Percentiles rank a stretch among this genome's conserved stretches.
phyloP scores from a whole-genome alignment of 2,329 filamentous ascomycete genomes.

The Xenoacremonium recifei region DNA sequence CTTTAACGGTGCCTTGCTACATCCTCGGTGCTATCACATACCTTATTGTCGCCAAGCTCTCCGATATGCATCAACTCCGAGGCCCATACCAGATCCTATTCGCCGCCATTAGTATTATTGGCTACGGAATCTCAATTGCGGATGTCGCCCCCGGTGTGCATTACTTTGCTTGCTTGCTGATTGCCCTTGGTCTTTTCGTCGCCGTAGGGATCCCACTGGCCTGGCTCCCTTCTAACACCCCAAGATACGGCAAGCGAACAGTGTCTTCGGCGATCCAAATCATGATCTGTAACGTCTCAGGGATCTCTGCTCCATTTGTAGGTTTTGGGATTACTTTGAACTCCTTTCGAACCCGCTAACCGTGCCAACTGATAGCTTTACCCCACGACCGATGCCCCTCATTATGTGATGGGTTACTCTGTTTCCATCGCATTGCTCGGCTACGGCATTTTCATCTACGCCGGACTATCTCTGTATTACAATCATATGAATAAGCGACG shows the following conservation, averaged over 20 bases:
- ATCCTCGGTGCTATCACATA: slow-evolving; percentile 58
- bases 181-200: slow-evolving; percentile 7
- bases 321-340: slow-evolving; percentile 1
- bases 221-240: slow-evolving; percentile 10
- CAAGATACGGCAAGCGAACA: slow-evolving; percentile 10
- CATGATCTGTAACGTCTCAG: slow-evolving; percentile 8
- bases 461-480: slow-evolving; percentile 5
- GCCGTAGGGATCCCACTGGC: slow-evolving; percentile 7
- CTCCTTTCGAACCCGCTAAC: neutral
- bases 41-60: slow-evolving; percentile 51
- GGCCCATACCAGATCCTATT: slow-evolving; percentile 53
- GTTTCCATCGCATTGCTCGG: slow-evolving; percentile 8
- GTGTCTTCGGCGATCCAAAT: slow-evolving; percentile 9
- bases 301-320: slow-evolving; percentile 10
- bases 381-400: slow-evolving; percentile 5
- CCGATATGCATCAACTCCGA: slow-evolving; percentile 56
- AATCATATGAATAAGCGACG: slow-evolving; percentile 7
- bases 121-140: slow-evolving; percentile 57
- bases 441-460: slow-evolving; percentile 6
- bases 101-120: slow-evolving; percentile 51
- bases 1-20: slow-evolving; percentile 60
- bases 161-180: slow-evolving; percentile 16
- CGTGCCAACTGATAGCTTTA: slow-evolving; percentile 3
- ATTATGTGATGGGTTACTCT: slow-evolving; percentile 6
- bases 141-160: slow-evolving; percentile 44